Evolutionary conservation across 352 stramenopile genomes (phyloP).

Genomic region (Globisporangium parvum): DNA sequence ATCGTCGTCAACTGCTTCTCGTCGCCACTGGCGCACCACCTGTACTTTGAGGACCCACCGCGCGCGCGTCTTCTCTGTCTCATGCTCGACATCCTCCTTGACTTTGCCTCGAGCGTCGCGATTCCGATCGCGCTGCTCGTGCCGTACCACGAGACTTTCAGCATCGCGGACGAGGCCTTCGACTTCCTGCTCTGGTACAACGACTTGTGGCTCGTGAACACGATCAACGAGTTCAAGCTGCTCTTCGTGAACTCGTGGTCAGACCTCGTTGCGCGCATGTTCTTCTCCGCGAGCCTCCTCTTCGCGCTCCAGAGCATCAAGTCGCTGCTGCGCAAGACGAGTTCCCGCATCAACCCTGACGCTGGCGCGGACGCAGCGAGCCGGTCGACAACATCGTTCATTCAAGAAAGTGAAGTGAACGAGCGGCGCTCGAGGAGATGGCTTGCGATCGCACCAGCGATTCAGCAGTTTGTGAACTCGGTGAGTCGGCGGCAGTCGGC

Average conservation of each 20-base stretch:
- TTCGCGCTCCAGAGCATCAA: constrained; percentile 27
- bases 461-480: no score
- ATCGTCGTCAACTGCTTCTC: constrained; percentile 20
- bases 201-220: constrained; percentile 23
- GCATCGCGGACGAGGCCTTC: constrained; percentile 3
- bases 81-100: constrained; percentile 16
- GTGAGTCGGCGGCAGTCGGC: no score
- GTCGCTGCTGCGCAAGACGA: constrained; percentile 11
- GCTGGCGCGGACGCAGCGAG: not conserved
- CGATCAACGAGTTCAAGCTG: constrained; percentile 17
- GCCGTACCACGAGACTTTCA: constrained; percentile 9
- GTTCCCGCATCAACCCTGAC: no score
- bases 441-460: no score
- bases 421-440: no score
- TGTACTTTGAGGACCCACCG: not conserved
- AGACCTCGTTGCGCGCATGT: constrained; percentile 22
- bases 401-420: not conserved
- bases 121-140: constrained; percentile 12
- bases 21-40: constrained; percentile 4
- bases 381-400: not conserved
- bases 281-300: constrained; percentile 34
- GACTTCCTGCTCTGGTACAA: constrained; percentile 13
- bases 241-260: constrained; percentile 28
- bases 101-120: constrained; percentile 15
- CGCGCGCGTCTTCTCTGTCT: constrained; percentile 12